A percentile compares a stretch with the other conserved stretches of the same genome.
Conservation (phyloP, 2,329 filamentous ascomycete genomes). For the Leptographium wingfieldii region DNA sequence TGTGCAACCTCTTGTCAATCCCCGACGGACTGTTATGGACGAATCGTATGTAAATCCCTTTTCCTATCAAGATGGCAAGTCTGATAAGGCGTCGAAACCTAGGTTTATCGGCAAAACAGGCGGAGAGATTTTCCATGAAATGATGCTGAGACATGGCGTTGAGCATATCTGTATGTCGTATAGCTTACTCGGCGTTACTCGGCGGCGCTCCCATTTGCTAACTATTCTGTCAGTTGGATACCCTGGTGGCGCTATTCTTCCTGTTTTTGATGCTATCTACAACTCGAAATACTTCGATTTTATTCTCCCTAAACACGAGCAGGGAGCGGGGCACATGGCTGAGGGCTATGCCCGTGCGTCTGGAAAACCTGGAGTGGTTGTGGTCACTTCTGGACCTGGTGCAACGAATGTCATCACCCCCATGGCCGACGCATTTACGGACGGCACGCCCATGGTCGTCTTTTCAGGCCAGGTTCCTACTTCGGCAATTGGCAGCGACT, state of each 20-base stretch:
- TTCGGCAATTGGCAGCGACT: slow-evolving; percentile 81
- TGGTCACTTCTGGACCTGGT: slow-evolving; percentile 92
- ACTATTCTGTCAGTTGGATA: slow-evolving; percentile 52
- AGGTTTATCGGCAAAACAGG: slow-evolving; percentile 91
- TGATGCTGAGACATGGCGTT: slow-evolving; percentile 89
- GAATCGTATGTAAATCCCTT: slow-evolving; percentile 52
- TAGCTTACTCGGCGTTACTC: background rate
- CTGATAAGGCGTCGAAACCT: slow-evolving; percentile 9
- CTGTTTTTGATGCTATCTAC: slow-evolving; percentile 97
- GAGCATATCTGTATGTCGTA: slow-evolving; percentile 77
- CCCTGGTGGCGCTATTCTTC: slow-evolving; percentile 89
- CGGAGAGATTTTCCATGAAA: slow-evolving; percentile 96
- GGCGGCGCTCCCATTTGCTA: background rate
- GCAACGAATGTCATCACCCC: slow-evolving; percentile 95
- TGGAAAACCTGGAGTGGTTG: slow-evolving; percentile 86
- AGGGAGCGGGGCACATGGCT: slow-evolving; percentile 97
- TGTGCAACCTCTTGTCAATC: slow-evolving; percentile 57
- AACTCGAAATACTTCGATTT: slow-evolving; percentile 97
- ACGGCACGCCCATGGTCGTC: slow-evolving; percentile 91
- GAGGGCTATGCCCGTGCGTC: slow-evolving; percentile 91
- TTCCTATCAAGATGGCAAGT: background rate
- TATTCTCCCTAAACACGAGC: slow-evolving; percentile 88
- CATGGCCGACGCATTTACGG: slow-evolving; percentile 89
- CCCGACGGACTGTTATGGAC: slow-evolving; percentile 53
- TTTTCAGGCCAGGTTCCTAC: slow-evolving; percentile 91